Percentiles rank a stretch among this genome's conserved stretches.
phyloP scores from a whole-genome alignment of 768 basidiomycete genomes.

The Roridomyces roridus region DNA sequence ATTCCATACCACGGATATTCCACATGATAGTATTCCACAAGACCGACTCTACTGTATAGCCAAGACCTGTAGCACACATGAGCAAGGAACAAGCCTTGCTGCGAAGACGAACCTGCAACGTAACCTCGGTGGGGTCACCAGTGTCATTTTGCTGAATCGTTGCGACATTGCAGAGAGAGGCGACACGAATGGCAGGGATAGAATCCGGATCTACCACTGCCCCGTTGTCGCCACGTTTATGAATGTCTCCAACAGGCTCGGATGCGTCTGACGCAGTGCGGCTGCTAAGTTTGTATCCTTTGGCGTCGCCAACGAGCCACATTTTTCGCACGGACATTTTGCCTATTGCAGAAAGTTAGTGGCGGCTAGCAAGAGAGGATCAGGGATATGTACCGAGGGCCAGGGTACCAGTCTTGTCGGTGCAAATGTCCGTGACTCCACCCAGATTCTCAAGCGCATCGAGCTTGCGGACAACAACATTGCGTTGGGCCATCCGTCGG shows the following conservation, averaged over 20 bases:
- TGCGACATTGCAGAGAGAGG: constrained; percentile 45
- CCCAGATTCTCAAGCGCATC: constrained; percentile 6
- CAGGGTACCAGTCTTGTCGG: constrained; percentile 27
- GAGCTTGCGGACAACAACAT: constrained; percentile 5
- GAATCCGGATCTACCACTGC: constrained; percentile 25
- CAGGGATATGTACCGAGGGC: constrained; percentile 37
- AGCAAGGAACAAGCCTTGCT: no score
- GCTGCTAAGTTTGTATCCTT: constrained; percentile 36
- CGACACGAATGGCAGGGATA: constrained; percentile 33
- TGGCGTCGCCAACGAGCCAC: constrained; percentile 40
- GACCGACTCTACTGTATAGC: no score
- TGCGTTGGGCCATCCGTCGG: constrained; percentile 17
- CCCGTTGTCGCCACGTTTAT: constrained; percentile 27
- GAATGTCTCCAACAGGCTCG: constrained; percentile 37
- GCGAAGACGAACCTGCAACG: constrained; percentile 62
- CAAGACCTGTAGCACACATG: no score
- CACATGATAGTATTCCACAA: no score
- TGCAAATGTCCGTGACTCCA: neutral
- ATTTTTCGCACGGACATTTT: constrained; percentile 48
- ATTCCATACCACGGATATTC: no score
- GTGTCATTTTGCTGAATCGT: constrained; percentile 45
- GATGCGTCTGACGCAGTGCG: constrained; percentile 39
- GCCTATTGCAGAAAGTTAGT: constrained; percentile 34
- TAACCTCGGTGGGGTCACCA: constrained; percentile 64
- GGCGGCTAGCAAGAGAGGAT: neutral